These are phyloP conservation scores for Paratrypanosoma confusum DNA, from an alignment of 208 protist genomes.

Conservation along the genomic window DNA sequence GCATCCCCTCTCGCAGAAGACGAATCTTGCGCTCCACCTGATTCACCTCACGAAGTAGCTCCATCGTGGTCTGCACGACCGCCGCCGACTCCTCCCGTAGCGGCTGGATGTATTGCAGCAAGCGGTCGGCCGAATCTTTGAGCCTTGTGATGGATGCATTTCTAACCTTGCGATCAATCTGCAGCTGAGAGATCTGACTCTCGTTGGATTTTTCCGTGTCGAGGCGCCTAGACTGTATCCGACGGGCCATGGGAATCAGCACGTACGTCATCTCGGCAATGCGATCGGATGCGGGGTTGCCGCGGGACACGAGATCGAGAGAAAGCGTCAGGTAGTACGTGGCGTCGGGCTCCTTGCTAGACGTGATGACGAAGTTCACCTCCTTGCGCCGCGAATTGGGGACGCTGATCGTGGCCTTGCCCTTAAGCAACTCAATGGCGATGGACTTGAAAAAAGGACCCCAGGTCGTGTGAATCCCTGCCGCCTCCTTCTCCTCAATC, in stretches of 20 bases:
- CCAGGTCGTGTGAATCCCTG: slow-evolving; percentile 45
- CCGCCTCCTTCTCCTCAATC: slow-evolving; percentile 29
- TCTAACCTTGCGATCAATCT: slow-evolving; percentile 27
- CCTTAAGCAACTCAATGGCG: slow-evolving; percentile 60
- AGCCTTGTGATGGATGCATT: slow-evolving; percentile 15
- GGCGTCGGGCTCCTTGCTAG: slow-evolving; percentile 40
- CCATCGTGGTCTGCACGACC: slow-evolving; percentile 38
- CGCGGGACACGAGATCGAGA: slow-evolving; percentile 39
- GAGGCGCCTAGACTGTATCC: slow-evolving; percentile 19
- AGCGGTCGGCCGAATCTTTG: slow-evolving; percentile 21
- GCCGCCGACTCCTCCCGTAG: slow-evolving; percentile 56
- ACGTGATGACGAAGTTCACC: slow-evolving; percentile 45
- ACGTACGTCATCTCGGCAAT: slow-evolving; percentile 38
- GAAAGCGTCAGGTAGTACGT: slow-evolving; percentile 39
- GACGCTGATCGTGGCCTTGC: slow-evolving; percentile 31
- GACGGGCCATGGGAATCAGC: slow-evolving; percentile 43
- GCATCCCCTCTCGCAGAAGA: slow-evolving; percentile 16
- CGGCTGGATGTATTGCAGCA: slow-evolving; percentile 48
- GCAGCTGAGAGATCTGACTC: slow-evolving; percentile 13
- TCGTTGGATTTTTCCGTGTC: slow-evolving; percentile 2
- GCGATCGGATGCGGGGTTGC: slow-evolving; percentile 8
- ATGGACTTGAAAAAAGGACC: slow-evolving; percentile 82
- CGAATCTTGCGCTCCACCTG: slow-evolving; percentile 44
- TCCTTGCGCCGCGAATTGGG: slow-evolving; percentile 15
- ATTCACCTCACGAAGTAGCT: slow-evolving; percentile 38